Percentiles rank a stretch among this genome's conserved stretches.
These are phyloP conservation scores for Exophiala aquamarina DNA, from an alignment of 2,329 filamentous ascomycete species.

Conservation along the genomic window DNA sequence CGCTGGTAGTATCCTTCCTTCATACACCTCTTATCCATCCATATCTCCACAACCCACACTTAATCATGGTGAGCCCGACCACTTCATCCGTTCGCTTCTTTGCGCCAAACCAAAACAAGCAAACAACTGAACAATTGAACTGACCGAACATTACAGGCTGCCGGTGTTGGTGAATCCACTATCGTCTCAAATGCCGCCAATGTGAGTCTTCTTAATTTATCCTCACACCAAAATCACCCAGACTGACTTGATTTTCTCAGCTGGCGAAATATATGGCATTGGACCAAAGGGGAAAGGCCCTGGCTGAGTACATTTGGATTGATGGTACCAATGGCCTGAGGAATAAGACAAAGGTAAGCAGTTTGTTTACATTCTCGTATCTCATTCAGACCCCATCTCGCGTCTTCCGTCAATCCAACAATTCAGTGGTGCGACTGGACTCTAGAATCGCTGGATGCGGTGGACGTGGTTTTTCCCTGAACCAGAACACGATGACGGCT, in stretches of 20 bases:
- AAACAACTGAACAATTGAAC: not conserved
- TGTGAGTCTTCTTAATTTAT: constrained; percentile 33
- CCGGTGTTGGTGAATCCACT: constrained; percentile 41
- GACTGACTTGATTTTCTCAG: constrained; percentile 50
- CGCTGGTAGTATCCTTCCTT: not conserved
- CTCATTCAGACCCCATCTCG: not conserved
- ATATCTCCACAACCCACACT: constrained; percentile 2
- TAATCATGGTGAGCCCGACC: constrained; percentile 7
- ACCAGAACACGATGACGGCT: not conserved
- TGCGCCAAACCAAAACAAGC: too few species aligned
- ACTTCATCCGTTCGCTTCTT: too few species aligned
- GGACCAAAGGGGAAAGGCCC: constrained; percentile 82
- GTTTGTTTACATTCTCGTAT: not conserved
- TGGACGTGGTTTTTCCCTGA: not conserved
- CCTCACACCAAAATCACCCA: constrained; percentile 24
- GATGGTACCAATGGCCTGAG: constrained; percentile 79
- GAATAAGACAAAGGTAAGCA: constrained; percentile 92
- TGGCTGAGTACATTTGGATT: constrained; percentile 98
- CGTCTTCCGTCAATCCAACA: not conserved
- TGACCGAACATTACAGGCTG: constrained; percentile 8
- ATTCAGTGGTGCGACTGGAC: not conserved
- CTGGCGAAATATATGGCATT: constrained; percentile 89
- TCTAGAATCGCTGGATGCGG: too few species aligned
- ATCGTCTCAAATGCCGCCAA: constrained; percentile 45
- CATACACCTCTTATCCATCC: constrained; percentile 1